Conservation (phyloP, 129 eudicot genomes). For the Centrapalus pauciflorus region DNA sequence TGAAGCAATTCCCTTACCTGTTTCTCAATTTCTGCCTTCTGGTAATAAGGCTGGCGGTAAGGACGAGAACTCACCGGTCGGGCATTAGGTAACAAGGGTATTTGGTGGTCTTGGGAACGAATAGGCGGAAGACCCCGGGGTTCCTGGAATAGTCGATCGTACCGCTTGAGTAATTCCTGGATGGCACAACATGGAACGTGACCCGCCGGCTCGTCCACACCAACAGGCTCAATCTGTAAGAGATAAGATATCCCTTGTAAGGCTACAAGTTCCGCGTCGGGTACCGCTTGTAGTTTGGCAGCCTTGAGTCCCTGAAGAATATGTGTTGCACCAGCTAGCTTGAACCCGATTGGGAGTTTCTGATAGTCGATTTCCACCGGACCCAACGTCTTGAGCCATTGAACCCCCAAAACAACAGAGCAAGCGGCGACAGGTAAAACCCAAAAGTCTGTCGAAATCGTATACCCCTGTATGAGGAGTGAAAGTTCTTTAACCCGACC, state of each 20-base stretch:
- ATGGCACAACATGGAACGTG: too few relatives aligned
- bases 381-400: too few relatives aligned
- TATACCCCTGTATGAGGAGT: not conserved
- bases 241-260: not conserved
- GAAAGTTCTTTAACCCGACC: not conserved
- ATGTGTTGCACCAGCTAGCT: not conserved
- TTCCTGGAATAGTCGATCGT: not conserved
- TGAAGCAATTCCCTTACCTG: not conserved
- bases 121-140: not conserved
- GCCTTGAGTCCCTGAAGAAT: not conserved
- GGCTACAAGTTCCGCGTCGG: not conserved
- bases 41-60: not conserved
- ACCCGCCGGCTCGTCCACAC: not conserved
- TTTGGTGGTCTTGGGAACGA: not conserved
- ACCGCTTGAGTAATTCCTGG: not conserved
- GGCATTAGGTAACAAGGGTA: not conserved
- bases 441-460: not conserved
- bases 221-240: not conserved
- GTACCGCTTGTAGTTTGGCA: not conserved
- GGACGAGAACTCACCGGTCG: not conserved
- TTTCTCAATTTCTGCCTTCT: not conserved
- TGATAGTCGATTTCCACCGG: not conserved
- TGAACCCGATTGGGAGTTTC: not conserved
- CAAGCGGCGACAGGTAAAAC: slow-evolving; percentile 6
- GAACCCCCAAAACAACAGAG: slow-evolving; percentile 1